Evolutionary conservation across 139 green algal genomes (phyloP), one percentile per base, ranked within the genome.

Genomic region (Parachlorella kessleri): DNA sequence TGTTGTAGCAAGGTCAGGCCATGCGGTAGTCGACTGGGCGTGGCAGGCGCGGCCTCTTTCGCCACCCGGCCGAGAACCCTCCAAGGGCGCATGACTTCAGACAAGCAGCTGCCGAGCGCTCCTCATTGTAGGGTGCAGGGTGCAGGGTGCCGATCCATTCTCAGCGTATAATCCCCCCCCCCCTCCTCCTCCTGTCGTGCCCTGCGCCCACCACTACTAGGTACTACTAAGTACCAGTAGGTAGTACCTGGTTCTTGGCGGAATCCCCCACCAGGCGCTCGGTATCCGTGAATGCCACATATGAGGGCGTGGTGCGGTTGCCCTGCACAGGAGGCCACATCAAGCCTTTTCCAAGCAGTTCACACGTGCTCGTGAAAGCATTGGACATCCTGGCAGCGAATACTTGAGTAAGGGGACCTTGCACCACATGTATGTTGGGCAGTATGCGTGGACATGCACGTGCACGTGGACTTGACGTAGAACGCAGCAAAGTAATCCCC

Each of bases 241-340:
- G n/a, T n/a, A n/a, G n/a, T 26, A 95, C 94, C 89, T 99, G 96
- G 88, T 99, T 99, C 93, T 99, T 99, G 30, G 96, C 94, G 69
- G 93, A 93, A 88, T 98, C 94, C 32, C 94, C 96, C 35, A 99
- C 96, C 4, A 99, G 89, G 32, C 95, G 90, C 88, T 99, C 95
- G 10, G 85, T 94, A 81, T 99, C 95, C 5, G 95, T 98, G 89
- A 99, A 99, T 40, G 91, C 95, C 2, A 99, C 95, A 54, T 91
- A 91, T 2, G 67, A 82, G 40, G 87, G 87, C 3, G 87, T 91
- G 18, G 85, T 90, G n/a, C 87, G 76, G 78, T 90, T 91, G 36
- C 87, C 87, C 76, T 85, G 76, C 2, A 24, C 4, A 28, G 35
- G 55, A 35, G 69, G 39, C 8, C 6, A 39, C 33, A 41, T 48